These are phyloP conservation scores for Hemileia vastatrix DNA, from an alignment of 1,284 basidiomycete species.

Conservation along the genomic window DNA sequence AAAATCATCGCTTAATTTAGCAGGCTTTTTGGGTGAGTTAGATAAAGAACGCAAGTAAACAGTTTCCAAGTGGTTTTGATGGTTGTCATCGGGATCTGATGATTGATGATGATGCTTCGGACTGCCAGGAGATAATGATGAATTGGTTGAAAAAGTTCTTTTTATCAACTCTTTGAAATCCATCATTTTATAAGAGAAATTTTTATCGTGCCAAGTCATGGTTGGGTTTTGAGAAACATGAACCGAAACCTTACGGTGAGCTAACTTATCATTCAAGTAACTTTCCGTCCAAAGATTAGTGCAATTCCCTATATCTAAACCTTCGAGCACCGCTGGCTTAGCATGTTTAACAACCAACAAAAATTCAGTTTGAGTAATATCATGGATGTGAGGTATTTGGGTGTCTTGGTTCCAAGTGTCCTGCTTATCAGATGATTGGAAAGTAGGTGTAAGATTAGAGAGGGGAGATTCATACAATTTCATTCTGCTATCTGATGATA, in stretches of 20 bases:
- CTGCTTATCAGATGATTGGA: slow-evolving; percentile 1
- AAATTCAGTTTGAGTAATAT: slow-evolving; percentile 1
- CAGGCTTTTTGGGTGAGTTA: slow-evolving; percentile 9
- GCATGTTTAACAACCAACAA: neutral
- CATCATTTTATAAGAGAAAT: slow-evolving; percentile 19
- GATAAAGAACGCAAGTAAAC: slow-evolving; percentile 23
- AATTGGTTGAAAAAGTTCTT: neutral
- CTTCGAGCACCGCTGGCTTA: slow-evolving; percentile 8
- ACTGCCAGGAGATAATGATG: slow-evolving; percentile 25
- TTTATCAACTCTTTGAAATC: slow-evolving; percentile 16
- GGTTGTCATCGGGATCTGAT: neutral
- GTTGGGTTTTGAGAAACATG: slow-evolving; percentile 10
- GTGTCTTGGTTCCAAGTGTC: slow-evolving; percentile 14
- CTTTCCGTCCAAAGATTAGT: slow-evolving; percentile 8
- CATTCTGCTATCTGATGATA: neutral
- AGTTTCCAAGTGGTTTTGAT: neutral
- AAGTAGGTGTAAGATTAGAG: too few relatives aligned
- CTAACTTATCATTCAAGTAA: slow-evolving; percentile 12
- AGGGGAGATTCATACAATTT: too few relatives aligned
- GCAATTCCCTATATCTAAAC: slow-evolving; percentile 11
- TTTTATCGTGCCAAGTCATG: slow-evolving; percentile 21
- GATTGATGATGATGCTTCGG: too few relatives aligned
- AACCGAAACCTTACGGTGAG: slow-evolving; percentile 12
- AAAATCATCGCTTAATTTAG: slow-evolving; percentile 16
- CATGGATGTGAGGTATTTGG: neutral